Percentiles rank a stretch among this genome's conserved stretches.
These are phyloP conservation scores for Ensete ventricosum DNA, from an alignment of 176 grass and related monocot genomes.

Conservation along the genomic window DNA sequence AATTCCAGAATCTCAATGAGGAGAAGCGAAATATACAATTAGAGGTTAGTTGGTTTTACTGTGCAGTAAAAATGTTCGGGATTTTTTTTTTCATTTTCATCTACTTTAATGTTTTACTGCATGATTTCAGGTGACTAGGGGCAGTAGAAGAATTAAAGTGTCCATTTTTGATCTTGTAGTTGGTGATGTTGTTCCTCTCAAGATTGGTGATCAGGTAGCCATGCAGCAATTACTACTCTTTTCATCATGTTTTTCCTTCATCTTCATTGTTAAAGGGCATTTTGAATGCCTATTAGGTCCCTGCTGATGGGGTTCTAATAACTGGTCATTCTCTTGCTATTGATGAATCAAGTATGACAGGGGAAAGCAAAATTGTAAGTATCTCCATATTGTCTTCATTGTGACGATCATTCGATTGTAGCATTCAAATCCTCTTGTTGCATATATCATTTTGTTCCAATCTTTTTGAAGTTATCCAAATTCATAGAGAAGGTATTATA, in stretches of 20 bases:
- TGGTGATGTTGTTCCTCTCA: constrained; percentile 79
- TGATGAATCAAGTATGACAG: constrained; percentile 97
- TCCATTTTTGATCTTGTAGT: constrained; percentile 91
- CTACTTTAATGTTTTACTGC: background rate
- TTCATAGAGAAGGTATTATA: background rate
- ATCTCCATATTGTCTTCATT: background rate
- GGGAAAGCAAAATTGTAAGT: constrained; percentile 94
- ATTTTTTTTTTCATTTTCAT: constrained; percentile 5
- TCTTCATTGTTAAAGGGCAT: constrained; percentile 19
- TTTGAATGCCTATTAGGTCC: constrained; percentile 51
- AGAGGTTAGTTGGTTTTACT: constrained; percentile 36
- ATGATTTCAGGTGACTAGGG: constrained; percentile 61
- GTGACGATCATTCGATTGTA: background rate
- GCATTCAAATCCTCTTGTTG: no score
- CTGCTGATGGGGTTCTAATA: constrained; percentile 82
- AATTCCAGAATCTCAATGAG: constrained; percentile 92
- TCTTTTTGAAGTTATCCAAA: no score
- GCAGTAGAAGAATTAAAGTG: constrained; percentile 58
- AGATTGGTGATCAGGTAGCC: constrained; percentile 93
- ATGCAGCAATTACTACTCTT: background rate
- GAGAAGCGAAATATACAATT: constrained; percentile 91
- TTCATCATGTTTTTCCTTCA: constrained; percentile 1
- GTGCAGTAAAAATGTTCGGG: background rate
- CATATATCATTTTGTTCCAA: no score
- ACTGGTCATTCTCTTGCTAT: constrained; percentile 84